Evolutionary conservation across 257 asterid species (phyloP), one percentile per base, ranked within the genome.

Genomic region (Forsythia viridissima): DNA sequence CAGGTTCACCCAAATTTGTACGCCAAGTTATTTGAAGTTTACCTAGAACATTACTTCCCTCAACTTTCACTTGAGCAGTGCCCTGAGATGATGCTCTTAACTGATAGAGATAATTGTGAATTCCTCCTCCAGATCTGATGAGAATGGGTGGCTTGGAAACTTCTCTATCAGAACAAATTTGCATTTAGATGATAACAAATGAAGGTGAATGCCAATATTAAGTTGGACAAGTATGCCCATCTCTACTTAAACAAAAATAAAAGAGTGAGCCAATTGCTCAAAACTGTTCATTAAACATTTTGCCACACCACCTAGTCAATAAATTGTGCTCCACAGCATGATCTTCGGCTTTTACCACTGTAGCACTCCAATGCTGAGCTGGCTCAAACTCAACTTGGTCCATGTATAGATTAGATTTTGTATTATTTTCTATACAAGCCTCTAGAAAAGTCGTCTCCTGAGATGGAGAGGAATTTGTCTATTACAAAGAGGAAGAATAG

Each of bases 371-470:
- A 78, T 91, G 77, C 73, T 87, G 98, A 80, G 96, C 89, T 1
- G 98, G 97, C 91, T 95, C 99, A 83, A 95, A 95, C 80, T 95
- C 99, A 75, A 95, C 99, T 95, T 95, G 98, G 87, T 92, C 99
- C 98, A 95, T 93, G 87, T 79, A 95, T 70, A 95, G 97, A 87
- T 92, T 91, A 81, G 97, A 87, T 89, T 95, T 95, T 51, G 99
- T 95, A 87, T 95, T 96, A 80, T 95, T 95, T 83, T 95, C 99
- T 77, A 95, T 87, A 88, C 99, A 93, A 66, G 97, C 97, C 89
- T 95, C 99, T 88, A 95, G 72, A 85, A 95, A 89, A 37, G 97
- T 95, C 24, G 87, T 83, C 77, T 92, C 97, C 99, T 95, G 97
- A 84, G 90, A 83, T 46, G 79, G 82, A 81, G 80, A 72, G 44